These are phyloP conservation scores for Puccinellia tenuiflora DNA, from an alignment of 176 grass and related monocot species.

Conservation along the genomic window DNA sequence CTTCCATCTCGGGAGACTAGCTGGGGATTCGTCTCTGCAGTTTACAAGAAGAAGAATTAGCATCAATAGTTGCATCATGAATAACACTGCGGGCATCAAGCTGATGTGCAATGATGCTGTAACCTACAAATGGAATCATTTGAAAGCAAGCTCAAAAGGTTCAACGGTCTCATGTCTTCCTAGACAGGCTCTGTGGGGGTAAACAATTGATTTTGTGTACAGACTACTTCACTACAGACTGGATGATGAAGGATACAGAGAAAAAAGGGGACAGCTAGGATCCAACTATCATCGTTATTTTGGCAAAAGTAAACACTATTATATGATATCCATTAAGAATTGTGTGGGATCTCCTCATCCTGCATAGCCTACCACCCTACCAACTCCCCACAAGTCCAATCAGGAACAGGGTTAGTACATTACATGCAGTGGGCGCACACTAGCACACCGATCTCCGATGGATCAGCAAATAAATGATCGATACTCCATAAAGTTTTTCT, in stretches of 20 bases:
- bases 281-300: background rate
- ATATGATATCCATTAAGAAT: background rate
- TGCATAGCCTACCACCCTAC: background rate
- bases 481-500: background rate
- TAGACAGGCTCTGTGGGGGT: background rate
- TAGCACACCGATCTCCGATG: background rate
- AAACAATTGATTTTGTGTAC: slow-evolving; percentile 23
- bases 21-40: slow-evolving; percentile 25
- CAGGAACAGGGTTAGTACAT: background rate
- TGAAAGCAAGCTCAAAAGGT: background rate
- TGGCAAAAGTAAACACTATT: slow-evolving; percentile 16
- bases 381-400: background rate
- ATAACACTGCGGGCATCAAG: background rate
- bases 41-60: background rate
- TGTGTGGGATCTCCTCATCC: background rate
- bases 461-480: background rate
- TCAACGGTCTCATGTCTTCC: background rate
- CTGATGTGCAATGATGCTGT: background rate
- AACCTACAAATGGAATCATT: background rate
- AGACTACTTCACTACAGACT: slow-evolving; percentile 26
- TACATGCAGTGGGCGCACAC: background rate
- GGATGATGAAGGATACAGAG: slow-evolving; percentile 19
- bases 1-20: slow-evolving; percentile 29
- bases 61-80: slow-evolving; percentile 11
- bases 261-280: slow-evolving; percentile 6